Evolutionary conservation across 2,329 filamentous ascomycete genomes (phyloP).

Genomic region (Xylariaceae sp.): DNA sequence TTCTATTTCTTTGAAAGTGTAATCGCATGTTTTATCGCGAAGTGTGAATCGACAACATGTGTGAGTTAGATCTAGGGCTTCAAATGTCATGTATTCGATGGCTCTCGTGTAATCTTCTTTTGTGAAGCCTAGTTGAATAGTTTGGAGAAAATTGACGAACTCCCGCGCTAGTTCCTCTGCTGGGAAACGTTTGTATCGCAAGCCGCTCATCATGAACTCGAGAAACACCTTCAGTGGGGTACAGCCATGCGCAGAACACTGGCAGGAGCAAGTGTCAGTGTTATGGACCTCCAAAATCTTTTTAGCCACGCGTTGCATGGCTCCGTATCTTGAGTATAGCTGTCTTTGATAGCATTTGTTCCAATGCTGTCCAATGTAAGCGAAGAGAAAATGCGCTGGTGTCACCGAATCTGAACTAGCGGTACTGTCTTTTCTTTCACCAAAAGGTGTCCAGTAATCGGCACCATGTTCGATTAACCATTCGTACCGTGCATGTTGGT

Average conservation of each 20-base stretch:
- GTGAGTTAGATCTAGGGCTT: conserved; percentile 10
- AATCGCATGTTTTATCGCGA: background rate
- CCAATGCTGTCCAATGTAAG: background rate
- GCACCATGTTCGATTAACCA: conserved; percentile 17
- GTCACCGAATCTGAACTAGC: background rate
- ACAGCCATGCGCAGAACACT: conserved; percentile 1
- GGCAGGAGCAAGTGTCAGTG: background rate
- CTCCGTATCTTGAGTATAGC: background rate
- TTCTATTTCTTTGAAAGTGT: background rate
- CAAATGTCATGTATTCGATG: conserved; percentile 6
- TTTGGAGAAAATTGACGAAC: background rate
- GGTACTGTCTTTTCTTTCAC: background rate
- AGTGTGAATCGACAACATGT: conserved; percentile 7
- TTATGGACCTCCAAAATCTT: conserved; percentile 3
- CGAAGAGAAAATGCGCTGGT: background rate
- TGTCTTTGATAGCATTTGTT: too few species aligned
- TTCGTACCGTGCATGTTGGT: too few species aligned
- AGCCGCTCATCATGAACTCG: background rate
- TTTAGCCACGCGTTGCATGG: background rate
- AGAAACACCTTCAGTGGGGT: background rate
- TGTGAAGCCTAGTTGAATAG: background rate
- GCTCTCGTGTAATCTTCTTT: background rate
- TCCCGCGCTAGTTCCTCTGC: background rate
- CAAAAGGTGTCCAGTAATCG: conserved; percentile 14
- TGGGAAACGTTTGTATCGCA: background rate